phyloP scores from a whole-genome alignment of 495 filamentous ascomycete species.

The Penicillium cinerascens region DNA sequence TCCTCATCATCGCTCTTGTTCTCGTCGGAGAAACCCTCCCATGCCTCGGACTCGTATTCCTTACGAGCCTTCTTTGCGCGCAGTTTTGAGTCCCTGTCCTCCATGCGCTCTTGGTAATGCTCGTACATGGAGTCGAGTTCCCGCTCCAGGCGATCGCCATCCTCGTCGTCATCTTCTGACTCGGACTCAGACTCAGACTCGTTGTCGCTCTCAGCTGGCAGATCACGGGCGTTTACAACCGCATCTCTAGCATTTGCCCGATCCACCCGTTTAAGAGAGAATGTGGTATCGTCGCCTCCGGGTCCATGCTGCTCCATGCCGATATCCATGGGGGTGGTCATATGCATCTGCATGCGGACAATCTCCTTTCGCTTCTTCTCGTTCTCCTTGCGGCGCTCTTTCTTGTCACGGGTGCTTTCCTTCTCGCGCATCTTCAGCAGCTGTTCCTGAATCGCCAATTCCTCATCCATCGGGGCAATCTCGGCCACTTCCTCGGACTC shows the following conservation, averaged over 20 bases:
- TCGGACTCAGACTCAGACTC: constrained; percentile 60
- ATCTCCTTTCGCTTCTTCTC: constrained; percentile 89
- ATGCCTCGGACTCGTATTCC: constrained; percentile 81
- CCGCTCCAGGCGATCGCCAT: constrained; percentile 74
- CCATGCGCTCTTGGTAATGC: constrained; percentile 74
- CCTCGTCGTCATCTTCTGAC: constrained; percentile 65
- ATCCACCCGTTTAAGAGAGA: constrained; percentile 75
- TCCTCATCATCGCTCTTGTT: constrained; percentile 53
- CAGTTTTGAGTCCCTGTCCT: constrained; percentile 77
- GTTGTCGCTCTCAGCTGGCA: constrained; percentile 48
- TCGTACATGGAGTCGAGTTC: constrained; percentile 86
- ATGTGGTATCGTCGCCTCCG: constrained; percentile 73
- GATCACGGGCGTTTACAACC: constrained; percentile 76
- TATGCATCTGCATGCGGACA: constrained; percentile 90
- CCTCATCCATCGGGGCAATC: constrained; percentile 88
- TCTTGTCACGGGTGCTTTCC: constrained; percentile 69
- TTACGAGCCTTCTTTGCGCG: constrained; percentile 83
- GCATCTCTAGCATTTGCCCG: constrained; percentile 64
- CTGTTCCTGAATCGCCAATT: constrained; percentile 83
- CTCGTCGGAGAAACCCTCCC: constrained; percentile 79
- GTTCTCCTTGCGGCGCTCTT: constrained; percentile 76
- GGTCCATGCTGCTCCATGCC: constrained; percentile 87
- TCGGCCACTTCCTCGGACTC: constrained; percentile 73
- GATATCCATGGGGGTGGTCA: constrained; percentile 93
- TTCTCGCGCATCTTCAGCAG: constrained; percentile 76